These are phyloP conservation scores for Physcomitrellopsis africana DNA, from an alignment of 225 moss, liverwort and hornwort species.

Conservation along the genomic window DNA sequence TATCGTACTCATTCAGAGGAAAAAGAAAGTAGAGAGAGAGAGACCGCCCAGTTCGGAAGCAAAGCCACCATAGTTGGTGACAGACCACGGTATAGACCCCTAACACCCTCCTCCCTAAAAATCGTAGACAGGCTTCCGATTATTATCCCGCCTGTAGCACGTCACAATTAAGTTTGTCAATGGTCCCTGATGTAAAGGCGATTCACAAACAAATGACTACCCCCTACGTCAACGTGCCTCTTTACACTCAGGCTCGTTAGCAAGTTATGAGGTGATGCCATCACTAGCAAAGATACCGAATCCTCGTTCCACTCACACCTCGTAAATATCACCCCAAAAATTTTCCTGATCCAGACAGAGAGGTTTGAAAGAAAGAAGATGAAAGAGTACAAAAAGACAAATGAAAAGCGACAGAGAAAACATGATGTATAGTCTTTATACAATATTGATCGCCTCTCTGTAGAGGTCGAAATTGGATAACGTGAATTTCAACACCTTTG, in stretches of 20 bases:
- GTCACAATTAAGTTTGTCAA: constrained; percentile 25
- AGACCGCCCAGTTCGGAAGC: constrained; percentile 98
- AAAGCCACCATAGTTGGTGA: constrained; percentile 98
- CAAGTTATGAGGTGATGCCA: not conserved
- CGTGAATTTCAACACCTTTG: constrained; percentile 12
- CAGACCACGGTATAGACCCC: constrained; percentile 96
- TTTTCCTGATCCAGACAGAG: constrained; percentile 2
- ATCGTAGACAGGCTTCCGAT: constrained; percentile 91
- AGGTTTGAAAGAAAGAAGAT: not conserved
- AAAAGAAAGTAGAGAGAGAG: constrained; percentile 42
- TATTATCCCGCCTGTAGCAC: constrained; percentile 83
- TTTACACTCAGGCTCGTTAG: not conserved
- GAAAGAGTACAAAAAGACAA: not conserved
- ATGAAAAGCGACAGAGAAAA: not conserved
- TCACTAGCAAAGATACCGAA: not conserved
- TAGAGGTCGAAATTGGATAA: not conserved
- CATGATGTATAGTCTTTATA: not conserved
- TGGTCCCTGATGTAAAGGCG: not conserved
- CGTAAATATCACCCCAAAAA: constrained; percentile 16
- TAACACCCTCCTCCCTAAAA: constrained; percentile 88
- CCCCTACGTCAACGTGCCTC: not conserved
- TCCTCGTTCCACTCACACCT: not conserved
- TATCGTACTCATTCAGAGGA: constrained; percentile 49
- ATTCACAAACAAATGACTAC: not conserved
- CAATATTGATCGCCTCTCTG: not conserved